Percentiles rank a stretch among this genome's conserved stretches.
These are phyloP conservation scores for Aspergillus costaricaensis DNA, from an alignment of 2,329 filamentous ascomycete genomes.

Conservation along the genomic window DNA sequence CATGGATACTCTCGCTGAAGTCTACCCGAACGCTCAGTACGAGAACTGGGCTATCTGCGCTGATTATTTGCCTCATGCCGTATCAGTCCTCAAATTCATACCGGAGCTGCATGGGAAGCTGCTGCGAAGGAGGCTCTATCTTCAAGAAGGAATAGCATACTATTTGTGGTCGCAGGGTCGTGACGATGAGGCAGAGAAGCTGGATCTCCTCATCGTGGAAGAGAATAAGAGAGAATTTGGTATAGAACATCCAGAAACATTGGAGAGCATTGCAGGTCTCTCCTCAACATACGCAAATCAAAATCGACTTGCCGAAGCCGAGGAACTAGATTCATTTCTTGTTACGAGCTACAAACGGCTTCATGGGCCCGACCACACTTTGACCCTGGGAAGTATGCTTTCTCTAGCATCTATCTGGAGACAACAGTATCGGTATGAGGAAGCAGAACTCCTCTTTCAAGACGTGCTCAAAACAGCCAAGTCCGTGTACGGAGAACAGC, in stretches of 20 bases:
- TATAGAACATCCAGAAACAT: conserved; percentile 16
- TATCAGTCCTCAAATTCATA: conserved; percentile 1
- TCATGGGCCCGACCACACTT: conserved; percentile 11
- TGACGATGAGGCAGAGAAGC: conserved; percentile 12
- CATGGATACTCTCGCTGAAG: conserved; percentile 11
- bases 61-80: conserved; percentile 14
- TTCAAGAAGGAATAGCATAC: conserved; percentile 17
- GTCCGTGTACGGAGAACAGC: too few species aligned
- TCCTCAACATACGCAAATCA: conserved; percentile 15
- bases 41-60: conserved; percentile 16
- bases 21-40: conserved; percentile 12
- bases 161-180: conserved; percentile 18
- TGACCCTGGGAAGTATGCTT: too few species aligned
- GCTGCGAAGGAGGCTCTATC: conserved; percentile 7
- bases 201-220: conserved; percentile 13
- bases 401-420: too few species aligned
- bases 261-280: conserved; percentile 14
- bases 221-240: conserved; percentile 18
- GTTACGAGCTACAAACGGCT: background rate
- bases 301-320: conserved; percentile 12
- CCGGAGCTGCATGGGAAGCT: conserved; percentile 7
- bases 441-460: too few species aligned
- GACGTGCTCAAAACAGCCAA: too few species aligned
- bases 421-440: too few species aligned
- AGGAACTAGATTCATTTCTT: conserved; percentile 5